phyloP scores from a whole-genome alignment of 2,329 filamentous ascomycete species.

The Claviceps africana region DNA sequence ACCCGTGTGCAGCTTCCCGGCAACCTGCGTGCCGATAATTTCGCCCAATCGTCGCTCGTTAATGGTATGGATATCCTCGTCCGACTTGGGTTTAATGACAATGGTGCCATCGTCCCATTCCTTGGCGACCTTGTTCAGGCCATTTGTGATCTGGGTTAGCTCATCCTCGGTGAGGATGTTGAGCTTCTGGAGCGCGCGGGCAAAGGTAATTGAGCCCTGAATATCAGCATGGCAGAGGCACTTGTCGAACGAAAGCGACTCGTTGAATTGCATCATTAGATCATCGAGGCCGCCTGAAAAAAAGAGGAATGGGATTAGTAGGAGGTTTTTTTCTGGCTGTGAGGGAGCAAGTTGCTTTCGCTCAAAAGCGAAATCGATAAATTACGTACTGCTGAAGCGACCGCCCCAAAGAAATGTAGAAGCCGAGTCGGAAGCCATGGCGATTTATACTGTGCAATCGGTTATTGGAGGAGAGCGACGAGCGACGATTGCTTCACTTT shows the following conservation, averaged over 20 bases:
- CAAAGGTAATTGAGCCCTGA: slow-evolving; percentile 49
- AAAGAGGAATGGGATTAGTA: neutral
- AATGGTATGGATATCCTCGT: slow-evolving; percentile 32
- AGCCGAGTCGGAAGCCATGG: slow-evolving; percentile 1
- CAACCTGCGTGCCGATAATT: slow-evolving; percentile 42
- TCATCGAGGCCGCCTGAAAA: slow-evolving; percentile 7
- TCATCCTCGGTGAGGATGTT: slow-evolving; percentile 38
- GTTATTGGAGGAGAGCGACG: neutral
- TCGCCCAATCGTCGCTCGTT: slow-evolving; percentile 47
- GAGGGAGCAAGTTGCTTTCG: neutral
- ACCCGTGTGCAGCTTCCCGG: slow-evolving; percentile 50
- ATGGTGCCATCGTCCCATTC: slow-evolving; percentile 17
- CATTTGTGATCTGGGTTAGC: neutral
- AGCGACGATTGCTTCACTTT: neutral
- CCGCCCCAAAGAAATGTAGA: slow-evolving; percentile 1
- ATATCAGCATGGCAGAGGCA: slow-evolving; percentile 53
- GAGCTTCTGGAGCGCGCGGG: slow-evolving; percentile 46
- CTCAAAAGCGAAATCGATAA: neutral
- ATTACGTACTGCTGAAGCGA: slow-evolving; percentile 1
- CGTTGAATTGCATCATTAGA: slow-evolving; percentile 37
- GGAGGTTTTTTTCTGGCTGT: neutral
- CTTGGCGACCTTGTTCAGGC: neutral
- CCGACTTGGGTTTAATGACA: slow-evolving; percentile 12
- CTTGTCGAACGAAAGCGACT: slow-evolving; percentile 52
- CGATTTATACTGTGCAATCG: neutral